Evolutionary conservation across 1,284 basidiomycete species (phyloP).

Genomic region (Fomitopsis schrenkii): DNA sequence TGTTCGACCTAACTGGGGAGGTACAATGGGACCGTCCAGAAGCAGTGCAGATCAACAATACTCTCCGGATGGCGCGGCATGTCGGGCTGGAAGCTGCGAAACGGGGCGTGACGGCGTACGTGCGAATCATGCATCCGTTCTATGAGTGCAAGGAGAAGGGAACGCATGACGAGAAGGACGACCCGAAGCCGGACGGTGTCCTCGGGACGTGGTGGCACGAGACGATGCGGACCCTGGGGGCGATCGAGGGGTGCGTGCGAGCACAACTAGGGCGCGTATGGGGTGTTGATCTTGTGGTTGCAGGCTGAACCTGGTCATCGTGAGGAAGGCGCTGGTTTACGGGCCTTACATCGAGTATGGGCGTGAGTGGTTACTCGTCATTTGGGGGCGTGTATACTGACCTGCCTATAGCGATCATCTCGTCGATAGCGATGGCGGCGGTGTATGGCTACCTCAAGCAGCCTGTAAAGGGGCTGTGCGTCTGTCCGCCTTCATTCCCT

Average conservation of each 20-base stretch:
- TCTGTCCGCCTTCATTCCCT: slow-evolving; percentile 10
- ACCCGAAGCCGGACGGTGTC: slow-evolving; percentile 68
- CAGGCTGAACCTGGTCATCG: slow-evolving; percentile 78
- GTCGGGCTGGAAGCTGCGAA: slow-evolving; percentile 67
- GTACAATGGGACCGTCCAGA: slow-evolving; percentile 76
- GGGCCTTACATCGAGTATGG: slow-evolving; percentile 75
- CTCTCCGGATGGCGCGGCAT: slow-evolving; percentile 66
- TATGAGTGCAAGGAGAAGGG: slow-evolving; percentile 75
- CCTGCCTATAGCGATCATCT: slow-evolving; percentile 36
- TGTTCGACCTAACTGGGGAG: slow-evolving; percentile 84
- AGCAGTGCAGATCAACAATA: slow-evolving; percentile 76
- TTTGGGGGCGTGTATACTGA: slow-evolving; percentile 15
- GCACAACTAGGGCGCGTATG: too few relatives aligned
- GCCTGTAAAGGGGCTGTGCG: slow-evolving; percentile 84
- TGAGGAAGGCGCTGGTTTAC: slow-evolving; percentile 70
- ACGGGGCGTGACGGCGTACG: slow-evolving; percentile 70
- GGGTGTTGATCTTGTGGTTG: not conserved
- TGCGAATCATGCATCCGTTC: slow-evolving; percentile 78
- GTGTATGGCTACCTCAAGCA: slow-evolving; percentile 82
- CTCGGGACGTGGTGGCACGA: slow-evolving; percentile 91
- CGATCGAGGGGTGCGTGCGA: slow-evolving; percentile 59
- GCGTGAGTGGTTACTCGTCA: slow-evolving; percentile 17
- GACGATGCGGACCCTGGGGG: slow-evolving; percentile 69
- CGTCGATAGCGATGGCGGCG: slow-evolving; percentile 70
- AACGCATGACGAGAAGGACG: slow-evolving; percentile 68